Conservation (phyloP, 2,329 filamentous ascomycete genomes). For the Pyrenochaeta sp. region DNA sequence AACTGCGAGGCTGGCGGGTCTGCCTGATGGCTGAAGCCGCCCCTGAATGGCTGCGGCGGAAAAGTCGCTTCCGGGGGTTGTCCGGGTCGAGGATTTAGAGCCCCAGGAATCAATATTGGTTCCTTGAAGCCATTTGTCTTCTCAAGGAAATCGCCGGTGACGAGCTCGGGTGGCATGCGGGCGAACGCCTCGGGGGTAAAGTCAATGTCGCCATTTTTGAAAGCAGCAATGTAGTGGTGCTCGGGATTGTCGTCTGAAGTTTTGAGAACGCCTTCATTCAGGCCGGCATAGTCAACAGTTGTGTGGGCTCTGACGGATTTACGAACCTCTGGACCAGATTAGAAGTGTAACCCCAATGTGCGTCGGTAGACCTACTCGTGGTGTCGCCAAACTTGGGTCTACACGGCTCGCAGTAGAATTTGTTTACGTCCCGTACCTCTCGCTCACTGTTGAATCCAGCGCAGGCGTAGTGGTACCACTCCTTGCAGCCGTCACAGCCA, state of each 20-base stretch:
- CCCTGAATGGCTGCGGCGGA: conserved; percentile 23
- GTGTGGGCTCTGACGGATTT: conserved; percentile 72
- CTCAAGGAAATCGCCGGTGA: conserved; percentile 71
- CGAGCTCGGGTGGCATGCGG: conserved; percentile 69
- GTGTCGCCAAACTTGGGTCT: conserved; percentile 68
- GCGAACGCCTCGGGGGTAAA: conserved; percentile 70
- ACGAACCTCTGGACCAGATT: conserved; percentile 59
- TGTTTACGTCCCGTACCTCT: conserved; percentile 72
- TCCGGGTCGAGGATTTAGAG: conserved; percentile 63
- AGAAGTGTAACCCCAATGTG: conserved; percentile 34
- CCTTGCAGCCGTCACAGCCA: conserved; percentile 72
- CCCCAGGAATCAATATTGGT: conserved; percentile 71
- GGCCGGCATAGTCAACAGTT: conserved; percentile 72
- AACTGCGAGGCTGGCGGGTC: conserved; percentile 45
- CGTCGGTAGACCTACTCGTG: conserved; percentile 58
- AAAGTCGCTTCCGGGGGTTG: conserved; percentile 1
- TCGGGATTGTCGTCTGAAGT: conserved; percentile 70
- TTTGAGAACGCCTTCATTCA: conserved; percentile 72
- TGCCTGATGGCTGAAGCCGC: conserved; percentile 17
- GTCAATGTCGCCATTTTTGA: conserved; percentile 70
- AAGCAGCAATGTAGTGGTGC: conserved; percentile 73
- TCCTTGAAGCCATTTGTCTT: conserved; percentile 70
- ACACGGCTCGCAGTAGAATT: conserved; percentile 70
- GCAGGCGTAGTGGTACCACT: conserved; percentile 74
- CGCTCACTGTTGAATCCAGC: conserved; percentile 71